Percentiles rank a stretch among this genome's conserved stretches.
These are phyloP conservation scores for Annona squamosa DNA, from an alignment of 164 flowering plant genomes.

Conservation along the genomic window DNA sequence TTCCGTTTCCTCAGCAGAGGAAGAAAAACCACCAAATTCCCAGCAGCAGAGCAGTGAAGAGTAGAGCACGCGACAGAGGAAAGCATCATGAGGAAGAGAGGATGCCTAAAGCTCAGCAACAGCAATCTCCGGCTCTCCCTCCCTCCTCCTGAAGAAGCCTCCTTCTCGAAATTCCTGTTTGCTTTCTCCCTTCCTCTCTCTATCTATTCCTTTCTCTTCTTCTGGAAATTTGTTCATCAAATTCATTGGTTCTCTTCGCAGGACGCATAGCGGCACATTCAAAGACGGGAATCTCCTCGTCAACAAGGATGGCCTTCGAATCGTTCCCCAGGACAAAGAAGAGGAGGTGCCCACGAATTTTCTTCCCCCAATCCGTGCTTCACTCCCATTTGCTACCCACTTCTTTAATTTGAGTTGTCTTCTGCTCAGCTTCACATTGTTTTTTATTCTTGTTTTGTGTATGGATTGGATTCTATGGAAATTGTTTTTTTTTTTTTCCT, in stretches of 20 bases:
- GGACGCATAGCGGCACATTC: conserved; percentile 87
- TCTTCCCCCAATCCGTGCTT: neutral
- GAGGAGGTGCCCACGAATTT: conserved; percentile 37
- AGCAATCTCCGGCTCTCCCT: conserved; percentile 15
- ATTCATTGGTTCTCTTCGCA: conserved; percentile 9
- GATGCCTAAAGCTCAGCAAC: neutral
- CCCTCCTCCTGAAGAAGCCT: conserved; percentile 13
- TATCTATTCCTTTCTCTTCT: neutral
- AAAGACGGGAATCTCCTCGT: conserved; percentile 89
- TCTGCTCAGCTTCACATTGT: neutral
- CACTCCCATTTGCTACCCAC: too few species aligned
- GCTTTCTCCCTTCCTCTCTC: neutral
- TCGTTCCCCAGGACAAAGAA: conserved; percentile 48
- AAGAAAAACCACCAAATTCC: too few species aligned
- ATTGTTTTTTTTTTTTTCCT: too few species aligned
- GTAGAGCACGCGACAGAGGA: neutral
- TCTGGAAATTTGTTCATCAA: neutral
- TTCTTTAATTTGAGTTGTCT: neutral
- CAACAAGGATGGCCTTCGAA: conserved; percentile 76
- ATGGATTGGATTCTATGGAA: neutral
- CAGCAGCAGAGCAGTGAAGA: too few species aligned
- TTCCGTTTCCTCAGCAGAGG: too few species aligned
- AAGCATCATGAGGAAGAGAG: neutral
- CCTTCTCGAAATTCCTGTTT: conserved; percentile 67
- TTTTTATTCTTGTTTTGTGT: neutral